Percentiles rank a stretch among this genome's conserved stretches.
Conservation (phyloP, 2,329 filamentous ascomycete species). For the Pseudocercospora ulei region DNA sequence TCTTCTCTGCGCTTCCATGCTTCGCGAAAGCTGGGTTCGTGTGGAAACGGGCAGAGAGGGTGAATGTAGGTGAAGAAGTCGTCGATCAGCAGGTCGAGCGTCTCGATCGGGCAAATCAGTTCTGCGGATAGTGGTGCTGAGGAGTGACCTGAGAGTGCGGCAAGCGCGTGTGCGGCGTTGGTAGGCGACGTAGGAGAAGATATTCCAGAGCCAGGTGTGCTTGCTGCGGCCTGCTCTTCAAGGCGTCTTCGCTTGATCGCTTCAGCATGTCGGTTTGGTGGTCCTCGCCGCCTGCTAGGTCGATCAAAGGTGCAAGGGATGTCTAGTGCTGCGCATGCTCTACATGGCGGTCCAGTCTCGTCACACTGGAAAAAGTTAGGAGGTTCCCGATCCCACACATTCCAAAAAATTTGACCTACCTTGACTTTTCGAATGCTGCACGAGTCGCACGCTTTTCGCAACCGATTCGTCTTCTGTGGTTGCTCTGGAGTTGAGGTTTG, state of each 20-base stretch:
- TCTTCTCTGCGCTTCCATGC: slow-evolving; percentile 60
- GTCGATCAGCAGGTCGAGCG: slow-evolving; percentile 60
- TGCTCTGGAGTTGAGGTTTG: slow-evolving; percentile 24
- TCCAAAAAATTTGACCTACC: slow-evolving; percentile 22
- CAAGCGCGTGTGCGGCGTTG: slow-evolving; percentile 46
- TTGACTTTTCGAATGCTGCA: slow-evolving; percentile 38
- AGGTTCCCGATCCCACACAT: neutral
- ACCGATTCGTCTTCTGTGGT: slow-evolving; percentile 32
- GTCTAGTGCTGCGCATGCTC: slow-evolving; percentile 54
- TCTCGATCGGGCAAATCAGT: slow-evolving; percentile 59
- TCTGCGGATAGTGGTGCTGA: slow-evolving; percentile 49
- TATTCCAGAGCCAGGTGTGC: slow-evolving; percentile 38
- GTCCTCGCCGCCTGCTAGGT: slow-evolving; percentile 54
- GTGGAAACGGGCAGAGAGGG: slow-evolving; percentile 65
- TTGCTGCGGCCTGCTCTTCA: slow-evolving; percentile 32
- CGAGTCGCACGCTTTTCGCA: slow-evolving; percentile 37
- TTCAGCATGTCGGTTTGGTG: slow-evolving; percentile 58
- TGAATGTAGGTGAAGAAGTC: slow-evolving; percentile 80
- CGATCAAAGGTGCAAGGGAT: slow-evolving; percentile 59
- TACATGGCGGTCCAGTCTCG: slow-evolving; percentile 55
- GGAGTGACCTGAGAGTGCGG: slow-evolving; percentile 42
- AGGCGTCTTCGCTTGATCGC: slow-evolving; percentile 54
- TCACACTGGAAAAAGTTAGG: slow-evolving; percentile 46
- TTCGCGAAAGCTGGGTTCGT: slow-evolving; percentile 65
- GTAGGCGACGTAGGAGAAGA: slow-evolving; percentile 45